phyloP scores from a whole-genome alignment of 192 early-diverging fungal genomes.

The Gamsiella multidivaricata region DNA sequence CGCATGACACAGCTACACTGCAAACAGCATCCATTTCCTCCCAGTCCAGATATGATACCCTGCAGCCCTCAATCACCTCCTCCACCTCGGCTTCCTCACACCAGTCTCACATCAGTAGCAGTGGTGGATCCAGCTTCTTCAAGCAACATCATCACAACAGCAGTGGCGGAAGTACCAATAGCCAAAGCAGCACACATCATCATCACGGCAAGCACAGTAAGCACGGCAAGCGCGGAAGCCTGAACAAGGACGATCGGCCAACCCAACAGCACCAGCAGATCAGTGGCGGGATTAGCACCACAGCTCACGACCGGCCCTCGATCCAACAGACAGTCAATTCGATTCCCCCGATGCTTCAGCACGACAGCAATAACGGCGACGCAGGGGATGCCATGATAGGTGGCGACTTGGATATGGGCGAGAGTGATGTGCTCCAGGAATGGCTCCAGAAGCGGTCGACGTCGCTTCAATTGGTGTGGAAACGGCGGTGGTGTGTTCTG shows the following conservation, averaged over 20 bases:
- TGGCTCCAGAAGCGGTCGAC: conserved; percentile 51
- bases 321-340: conserved; percentile 27
- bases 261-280: too few species aligned
- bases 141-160: neutral
- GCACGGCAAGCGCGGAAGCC: neutral
- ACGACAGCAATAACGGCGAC: neutral
- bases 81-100: conserved; percentile 9
- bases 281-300: too few species aligned
- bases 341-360: conserved; percentile 25
- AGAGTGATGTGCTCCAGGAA: conserved; percentile 32
- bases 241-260: neutral
- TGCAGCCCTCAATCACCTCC: conserved; percentile 1
- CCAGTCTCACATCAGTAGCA: neutral
- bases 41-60: conserved; percentile 5
- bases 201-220: conserved; percentile 15
- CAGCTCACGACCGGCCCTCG: conserved; percentile 19
- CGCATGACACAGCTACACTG: neutral
- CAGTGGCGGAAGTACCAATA: neutral
- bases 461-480: conserved; percentile 45
- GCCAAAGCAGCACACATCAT: conserved; percentile 1
- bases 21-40: neutral
- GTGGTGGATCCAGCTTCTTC: neutral
- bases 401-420: neutral
- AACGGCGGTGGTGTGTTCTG: conserved; percentile 50
- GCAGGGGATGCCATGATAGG: neutral